Evolutionary conservation across 2,329 filamentous ascomycete genomes (phyloP), one percentile per base, ranked within the genome.

Genomic region (Penicillium digitatum): DNA sequence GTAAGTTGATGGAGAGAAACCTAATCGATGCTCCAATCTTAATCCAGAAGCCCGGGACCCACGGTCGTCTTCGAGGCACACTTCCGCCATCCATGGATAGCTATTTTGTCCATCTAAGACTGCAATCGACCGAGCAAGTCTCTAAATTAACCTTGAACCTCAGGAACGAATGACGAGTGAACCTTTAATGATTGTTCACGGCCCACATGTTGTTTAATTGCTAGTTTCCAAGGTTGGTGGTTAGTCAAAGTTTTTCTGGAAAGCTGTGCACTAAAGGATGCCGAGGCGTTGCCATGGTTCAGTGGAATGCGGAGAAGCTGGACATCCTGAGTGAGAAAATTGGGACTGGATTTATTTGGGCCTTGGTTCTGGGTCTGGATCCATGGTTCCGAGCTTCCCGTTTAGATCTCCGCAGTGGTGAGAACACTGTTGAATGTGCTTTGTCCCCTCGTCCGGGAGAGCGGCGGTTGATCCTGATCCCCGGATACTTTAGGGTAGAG

Each of bases 41-140:
- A 39, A 51, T 44, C 45, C 46, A 34, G 43, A 49, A 44, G 29
- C 12, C 18, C 12, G 20, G 31, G 58, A 57, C 58, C 61, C 61
- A 62, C 51, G 58, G 61, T 55, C 31, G 34, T 18, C 35, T 35
- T 48, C 26, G 51, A 59, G 58, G 56, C 53, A 62, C 59, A 47
- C 37, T 32, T 35, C 1, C 10, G 38, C 18, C 9, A 62, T 31
- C 60, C 60, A 54, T 61, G 60, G 58, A 39, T 48, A 39, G 37
- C n/a, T 29, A 38, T 20, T 48, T 22, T 14, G n/a, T n/a, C 5
- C 11, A 40, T 43, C 37, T 18, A 18, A 52, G 46, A 51, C 61
- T 55, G 44, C 40, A 56, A 56, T 22, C 32, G 57, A 53, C 10
- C 14, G 26, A 22, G 22, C 3, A 40, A 24, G 11, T 12, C n/a